phyloP scores from a whole-genome alignment of 257 asterid genomes.

The Lycium ferocissimum region DNA sequence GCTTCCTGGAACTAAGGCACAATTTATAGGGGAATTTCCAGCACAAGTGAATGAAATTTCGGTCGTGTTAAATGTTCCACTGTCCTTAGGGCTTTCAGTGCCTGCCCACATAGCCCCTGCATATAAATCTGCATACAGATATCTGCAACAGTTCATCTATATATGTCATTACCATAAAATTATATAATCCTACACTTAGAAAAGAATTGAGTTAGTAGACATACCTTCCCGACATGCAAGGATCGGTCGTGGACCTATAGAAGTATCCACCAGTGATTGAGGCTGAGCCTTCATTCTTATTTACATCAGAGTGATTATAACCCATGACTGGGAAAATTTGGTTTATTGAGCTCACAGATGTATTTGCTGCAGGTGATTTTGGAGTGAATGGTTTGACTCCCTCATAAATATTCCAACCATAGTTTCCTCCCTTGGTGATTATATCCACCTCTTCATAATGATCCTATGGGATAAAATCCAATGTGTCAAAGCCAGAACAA shows the following conservation, averaged over 20 bases:
- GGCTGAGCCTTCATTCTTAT: conserved; percentile 74
- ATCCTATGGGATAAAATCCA: conserved; percentile 53
- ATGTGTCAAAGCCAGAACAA: background rate
- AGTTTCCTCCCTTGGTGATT: conserved; percentile 80
- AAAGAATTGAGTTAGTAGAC: conserved; percentile 14
- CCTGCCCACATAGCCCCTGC: conserved; percentile 78
- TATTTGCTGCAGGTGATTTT: conserved; percentile 50
- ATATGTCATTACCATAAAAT: background rate
- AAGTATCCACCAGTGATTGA: conserved; percentile 92
- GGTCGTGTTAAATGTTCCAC: conserved; percentile 67
- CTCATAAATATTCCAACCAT: conserved; percentile 85
- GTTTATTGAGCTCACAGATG: conserved; percentile 50
- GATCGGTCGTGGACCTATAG: conserved; percentile 73
- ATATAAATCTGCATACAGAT: conserved; percentile 79
- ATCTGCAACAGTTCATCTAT: conserved; percentile 50
- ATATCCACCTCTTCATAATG: conserved; percentile 78
- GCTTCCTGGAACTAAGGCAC: conserved; percentile 63
- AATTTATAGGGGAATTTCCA: conserved; percentile 68
- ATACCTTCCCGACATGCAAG: conserved; percentile 80
- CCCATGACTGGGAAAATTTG: conserved; percentile 87
- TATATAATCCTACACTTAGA: conserved; percentile 7
- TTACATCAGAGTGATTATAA: conserved; percentile 76
- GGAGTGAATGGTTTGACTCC: conserved; percentile 49
- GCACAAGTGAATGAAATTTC: conserved; percentile 66
- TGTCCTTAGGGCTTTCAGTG: conserved; percentile 61